Conservation (phyloP, 345 rosid genomes). For the Pistacia vera region DNA sequence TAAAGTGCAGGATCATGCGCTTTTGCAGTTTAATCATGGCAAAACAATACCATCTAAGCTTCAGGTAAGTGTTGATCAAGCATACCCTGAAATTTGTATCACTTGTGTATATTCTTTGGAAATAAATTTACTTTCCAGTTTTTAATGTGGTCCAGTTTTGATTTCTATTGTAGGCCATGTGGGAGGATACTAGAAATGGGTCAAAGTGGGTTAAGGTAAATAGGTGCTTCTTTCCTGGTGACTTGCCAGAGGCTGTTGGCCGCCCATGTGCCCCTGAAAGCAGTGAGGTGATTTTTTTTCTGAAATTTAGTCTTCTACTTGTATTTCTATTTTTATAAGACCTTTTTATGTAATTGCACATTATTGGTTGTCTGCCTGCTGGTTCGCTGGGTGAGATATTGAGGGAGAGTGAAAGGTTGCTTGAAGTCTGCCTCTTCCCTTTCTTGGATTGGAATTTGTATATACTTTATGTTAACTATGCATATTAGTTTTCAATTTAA, state of each 20-base stretch:
- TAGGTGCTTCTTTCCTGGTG: slow-evolving; percentile 67
- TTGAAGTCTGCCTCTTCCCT: not conserved
- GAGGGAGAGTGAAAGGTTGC: not conserved
- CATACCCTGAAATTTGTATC: slow-evolving; percentile 4
- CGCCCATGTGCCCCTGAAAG: slow-evolving; percentile 57
- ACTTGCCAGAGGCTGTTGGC: slow-evolving; percentile 63
- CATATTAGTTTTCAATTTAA: slow-evolving; percentile 5
- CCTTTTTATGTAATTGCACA: not conserved
- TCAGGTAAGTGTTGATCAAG: slow-evolving; percentile 42
- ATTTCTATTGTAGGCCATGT: slow-evolving; percentile 56
- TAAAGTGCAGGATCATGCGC: slow-evolving; percentile 60
- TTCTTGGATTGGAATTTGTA: slow-evolving; percentile 11
- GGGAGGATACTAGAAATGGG: slow-evolving; percentile 62
- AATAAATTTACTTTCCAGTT: not conserved
- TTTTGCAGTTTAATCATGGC: slow-evolving; percentile 42
- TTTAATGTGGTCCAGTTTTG: slow-evolving; percentile 10
- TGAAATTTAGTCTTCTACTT: not conserved
- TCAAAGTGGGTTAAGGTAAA: slow-evolving; percentile 58
- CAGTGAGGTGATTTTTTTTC: slow-evolving; percentile 49
- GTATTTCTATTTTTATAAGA: not conserved
- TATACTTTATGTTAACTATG: not conserved
- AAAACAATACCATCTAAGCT: slow-evolving; percentile 61
- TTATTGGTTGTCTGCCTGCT: not conserved
- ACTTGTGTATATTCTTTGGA: not conserved
- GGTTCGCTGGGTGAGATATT: not conserved